Evolutionary conservation across 768 basidiomycete genomes (phyloP), one percentile per base, ranked within the genome.

Genomic region (Daedalea quercina): DNA sequence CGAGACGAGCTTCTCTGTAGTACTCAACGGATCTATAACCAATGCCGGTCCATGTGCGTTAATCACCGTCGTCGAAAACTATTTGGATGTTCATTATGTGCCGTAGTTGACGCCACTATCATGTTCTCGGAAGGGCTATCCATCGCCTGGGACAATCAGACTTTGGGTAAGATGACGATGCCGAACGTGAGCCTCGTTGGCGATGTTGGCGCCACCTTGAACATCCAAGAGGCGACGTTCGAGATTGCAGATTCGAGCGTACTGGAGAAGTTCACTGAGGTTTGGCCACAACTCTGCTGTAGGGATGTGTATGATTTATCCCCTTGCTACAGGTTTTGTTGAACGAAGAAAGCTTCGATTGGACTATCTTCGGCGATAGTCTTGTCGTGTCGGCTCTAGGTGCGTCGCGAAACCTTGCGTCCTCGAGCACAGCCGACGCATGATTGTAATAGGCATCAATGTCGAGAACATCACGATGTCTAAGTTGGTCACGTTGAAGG

Each of bases 31-130:
- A 22, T 76, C 73, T 24, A 85, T 89, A 56, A 77, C 74, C 13
- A 80, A 86, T 47, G 78, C 86, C 25, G 87, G 87, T 15, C 87
- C 87, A 41, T 88, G 85, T 87, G 66, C 53, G 83, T 66, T 13
- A 17, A 6, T 31, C 28, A 31, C 28, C 44, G 35, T 51, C 3
- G 43, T 26, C 31, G 28, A 31, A 4, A 31, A 11, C 28, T 31
- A 4, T 11, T 31, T 23, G 3, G 37, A n/a, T 52, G 11, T 51
- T 63, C 33, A 61, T 17, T 15, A 45, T 47, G 25, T n/a, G 35
- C 20, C 37, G 25, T 23, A 69, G 85, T 89, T 60, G 83, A 88
- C 56, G 86, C 86, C 2, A 74, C 65, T 3, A 87, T 89, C 59
- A 70, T 75, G 9, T 89, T 89, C 65, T 76, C 77, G 2, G 65